These are phyloP conservation scores for Colletotrichum abscissum DNA, from an alignment of 2,329 filamentous ascomycete genomes.

Conservation along the genomic window DNA sequence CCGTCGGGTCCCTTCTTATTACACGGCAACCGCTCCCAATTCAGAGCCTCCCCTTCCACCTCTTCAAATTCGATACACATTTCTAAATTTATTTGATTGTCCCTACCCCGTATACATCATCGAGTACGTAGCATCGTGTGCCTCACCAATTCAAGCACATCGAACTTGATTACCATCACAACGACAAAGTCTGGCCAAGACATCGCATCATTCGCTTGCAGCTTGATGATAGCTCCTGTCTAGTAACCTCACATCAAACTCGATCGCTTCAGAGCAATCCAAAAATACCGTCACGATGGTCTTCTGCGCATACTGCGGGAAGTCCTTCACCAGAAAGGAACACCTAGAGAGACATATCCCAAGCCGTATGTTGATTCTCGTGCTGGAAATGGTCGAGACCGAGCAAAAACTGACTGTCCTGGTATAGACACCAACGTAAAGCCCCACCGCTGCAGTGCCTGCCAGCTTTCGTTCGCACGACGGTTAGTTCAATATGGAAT, in stretches of 20 bases:
- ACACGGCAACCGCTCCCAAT: neutral
- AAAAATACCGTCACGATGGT: constrained; percentile 46
- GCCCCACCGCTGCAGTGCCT: constrained; percentile 60
- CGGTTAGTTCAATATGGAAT: constrained; percentile 47
- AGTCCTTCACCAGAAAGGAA: constrained; percentile 66
- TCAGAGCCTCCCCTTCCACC: neutral
- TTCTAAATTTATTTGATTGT: neutral
- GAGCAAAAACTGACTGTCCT: constrained; percentile 29
- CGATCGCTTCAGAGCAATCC: constrained; percentile 1
- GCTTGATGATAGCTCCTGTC: constrained; percentile 16
- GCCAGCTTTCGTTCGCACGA: constrained; percentile 61
- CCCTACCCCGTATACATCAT: neutral
- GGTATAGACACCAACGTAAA: constrained; percentile 65
- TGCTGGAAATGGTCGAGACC: neutral
- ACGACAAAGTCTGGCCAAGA: neutral
- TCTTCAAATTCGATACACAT: neutral
- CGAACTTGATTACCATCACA: neutral
- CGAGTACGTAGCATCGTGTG: neutral
- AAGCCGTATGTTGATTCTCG: constrained; percentile 53
- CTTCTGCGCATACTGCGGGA: constrained; percentile 66
- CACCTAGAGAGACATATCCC: constrained; percentile 67
- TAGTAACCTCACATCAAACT: neutral
- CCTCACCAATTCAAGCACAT: neutral
- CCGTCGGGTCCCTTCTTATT: constrained; percentile 11
- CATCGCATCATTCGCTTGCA: neutral